These are phyloP conservation scores for Leccinellum albellum DNA, from an alignment of 768 basidiomycete genomes.

Conservation along the genomic window DNA sequence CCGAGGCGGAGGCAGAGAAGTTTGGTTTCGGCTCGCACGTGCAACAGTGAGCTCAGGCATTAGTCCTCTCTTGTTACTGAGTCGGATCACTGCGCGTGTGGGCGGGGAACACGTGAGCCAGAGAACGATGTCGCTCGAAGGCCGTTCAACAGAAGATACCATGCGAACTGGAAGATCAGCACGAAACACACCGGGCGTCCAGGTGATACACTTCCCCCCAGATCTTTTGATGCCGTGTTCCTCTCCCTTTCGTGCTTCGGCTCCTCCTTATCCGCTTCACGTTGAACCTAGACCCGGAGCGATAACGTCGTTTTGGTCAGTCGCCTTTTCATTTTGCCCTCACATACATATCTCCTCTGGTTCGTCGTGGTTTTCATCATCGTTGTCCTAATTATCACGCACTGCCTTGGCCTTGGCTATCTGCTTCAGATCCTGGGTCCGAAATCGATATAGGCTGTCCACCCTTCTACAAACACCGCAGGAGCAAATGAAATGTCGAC, in stretches of 20 bases:
- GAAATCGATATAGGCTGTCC: not conserved
- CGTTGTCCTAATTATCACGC: constrained; percentile 58
- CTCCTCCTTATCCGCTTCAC: not conserved
- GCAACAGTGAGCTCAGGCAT: constrained; percentile 63
- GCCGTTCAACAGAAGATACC: not conserved
- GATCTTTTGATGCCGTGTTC: constrained; percentile 44
- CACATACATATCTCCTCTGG: no score
- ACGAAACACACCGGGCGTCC: constrained; percentile 1
- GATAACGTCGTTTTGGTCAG: not conserved
- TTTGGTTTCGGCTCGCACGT: constrained; percentile 34
- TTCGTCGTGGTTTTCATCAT: no score
- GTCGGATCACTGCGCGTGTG: not conserved
- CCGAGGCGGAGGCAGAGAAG: no score
- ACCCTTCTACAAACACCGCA: constrained; percentile 1
- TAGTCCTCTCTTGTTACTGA: constrained; percentile 55
- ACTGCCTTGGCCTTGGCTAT: constrained; percentile 12
- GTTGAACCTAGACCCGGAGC: not conserved
- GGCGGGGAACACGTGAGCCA: not conserved
- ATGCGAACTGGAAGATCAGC: constrained; percentile 11
- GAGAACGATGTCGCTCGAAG: not conserved
- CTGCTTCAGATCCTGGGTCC: not conserved
- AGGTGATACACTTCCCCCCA: constrained; percentile 65
- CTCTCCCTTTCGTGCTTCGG: not conserved
- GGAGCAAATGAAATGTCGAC: not conserved
- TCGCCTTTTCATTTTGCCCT: no score